Base-by-base conservation (phyloP, 73 alveolate genomes). In the Paraurostyla sp. region DNA sequence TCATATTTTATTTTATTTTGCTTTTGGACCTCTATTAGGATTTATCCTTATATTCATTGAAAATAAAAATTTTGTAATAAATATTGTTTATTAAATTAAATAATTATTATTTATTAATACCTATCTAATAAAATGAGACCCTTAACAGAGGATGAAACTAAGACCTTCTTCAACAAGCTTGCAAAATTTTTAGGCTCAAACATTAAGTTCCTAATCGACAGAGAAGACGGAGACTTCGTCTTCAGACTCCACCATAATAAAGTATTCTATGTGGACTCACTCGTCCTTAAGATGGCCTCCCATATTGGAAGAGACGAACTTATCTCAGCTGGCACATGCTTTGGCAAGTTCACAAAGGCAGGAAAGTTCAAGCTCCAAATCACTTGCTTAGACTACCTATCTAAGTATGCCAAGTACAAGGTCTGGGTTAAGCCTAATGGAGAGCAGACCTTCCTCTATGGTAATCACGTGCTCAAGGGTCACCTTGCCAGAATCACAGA, bases 341-440 rank as follows among this genome's bases (percentile, higher is more conserved):
- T 98, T 62, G 99, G 99, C 4, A 98, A 98, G 87, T 98, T 97
- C 85, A 98, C 99, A 33, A 95, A 98, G 88, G 83, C 99, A 35
- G 98, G 98, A 71, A 97, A 97, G 88, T 96, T 98, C 92, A 96
- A 98, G 93, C 76, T 98, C 73, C 94, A 96, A 83, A 96, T 98
- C 49, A 98, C 99, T 38, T 97, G 98, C 49, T 93, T 98, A 82
- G 99, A 97, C 90, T 94, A 93, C 84, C 93, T 98, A 52, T 99
- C 99, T 9, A 97, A 96, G 89, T 98, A 94, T 90, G 99, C 99
- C 23, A 97, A 97, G 93, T 95, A 94, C 92, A 98, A 98, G 93
- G 95, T 98, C 50, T 98, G 99, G 99, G 94, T 97, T 50, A 97
- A 97, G 80, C 99, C 99, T 58, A 95, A 95, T 63, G 99, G 99